A percentile compares a stretch with the other conserved stretches of the same genome.
Evolutionary conservation across 164 flowering plant genomes (phyloP).

Genomic region (Stephania cephalantha): DNA sequence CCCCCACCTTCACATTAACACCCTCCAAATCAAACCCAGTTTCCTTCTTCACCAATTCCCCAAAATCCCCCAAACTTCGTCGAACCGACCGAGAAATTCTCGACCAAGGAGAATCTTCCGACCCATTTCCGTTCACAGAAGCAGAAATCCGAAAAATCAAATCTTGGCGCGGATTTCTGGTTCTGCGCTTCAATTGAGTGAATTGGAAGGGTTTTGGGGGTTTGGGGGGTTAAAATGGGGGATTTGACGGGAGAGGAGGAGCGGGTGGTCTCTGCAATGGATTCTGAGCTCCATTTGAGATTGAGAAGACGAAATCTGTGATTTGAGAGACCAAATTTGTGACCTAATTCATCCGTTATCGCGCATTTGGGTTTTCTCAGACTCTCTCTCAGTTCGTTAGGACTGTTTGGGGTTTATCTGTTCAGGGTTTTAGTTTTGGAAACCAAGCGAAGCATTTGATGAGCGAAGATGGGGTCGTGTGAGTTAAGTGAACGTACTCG

Average conservation of each 20-base stretch:
- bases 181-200: conserved; percentile 15
- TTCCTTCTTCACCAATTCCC: conserved; percentile 60
- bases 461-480: too few species aligned
- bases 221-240: conserved; percentile 8
- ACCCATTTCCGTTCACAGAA: conserved; percentile 31
- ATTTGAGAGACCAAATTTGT: not conserved
- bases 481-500: too few species aligned
- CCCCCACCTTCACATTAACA: conserved; percentile 28
- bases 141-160: conserved; percentile 32
- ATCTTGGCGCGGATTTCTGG: conserved; percentile 23
- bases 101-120: conserved; percentile 42
- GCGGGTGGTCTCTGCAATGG: conserved; percentile 21
- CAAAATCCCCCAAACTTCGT: conserved; percentile 48
- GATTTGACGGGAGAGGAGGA: conserved; percentile 16
- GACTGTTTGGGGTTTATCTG: not conserved
- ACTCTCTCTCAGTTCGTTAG: too few species aligned
- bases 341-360: not conserved
- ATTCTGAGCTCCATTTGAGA: conserved; percentile 26
- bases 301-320: not conserved
- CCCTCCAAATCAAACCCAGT: conserved; percentile 56
- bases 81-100: conserved; percentile 36
- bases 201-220: conserved; percentile 13
- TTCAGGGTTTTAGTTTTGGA: not conserved
- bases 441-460: too few species aligned
- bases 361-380: not conserved